These are phyloP conservation scores for Pseudogymnoascus sp. DNA, from an alignment of 2,329 filamentous ascomycete genomes.

Conservation along the genomic window DNA sequence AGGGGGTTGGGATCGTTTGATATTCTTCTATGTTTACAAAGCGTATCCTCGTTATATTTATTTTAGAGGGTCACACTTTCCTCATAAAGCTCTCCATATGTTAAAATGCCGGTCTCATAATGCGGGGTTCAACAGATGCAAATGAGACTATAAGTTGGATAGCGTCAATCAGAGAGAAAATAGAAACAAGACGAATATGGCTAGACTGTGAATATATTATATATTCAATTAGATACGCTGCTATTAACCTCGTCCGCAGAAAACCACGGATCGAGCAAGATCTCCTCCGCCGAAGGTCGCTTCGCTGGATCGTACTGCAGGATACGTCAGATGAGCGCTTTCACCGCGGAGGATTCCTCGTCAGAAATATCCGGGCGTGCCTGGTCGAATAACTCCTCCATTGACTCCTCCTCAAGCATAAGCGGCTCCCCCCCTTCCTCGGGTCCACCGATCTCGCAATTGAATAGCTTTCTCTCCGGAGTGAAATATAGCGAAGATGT, in stretches of 20 bases:
- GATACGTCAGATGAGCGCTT: background rate
- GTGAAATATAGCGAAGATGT: background rate
- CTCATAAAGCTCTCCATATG: background rate
- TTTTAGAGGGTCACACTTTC: no score
- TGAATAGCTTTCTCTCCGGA: background rate
- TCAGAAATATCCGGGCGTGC: background rate
- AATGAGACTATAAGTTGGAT: background rate
- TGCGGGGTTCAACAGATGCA: background rate
- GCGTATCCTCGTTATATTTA: no score
- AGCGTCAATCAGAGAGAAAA: background rate
- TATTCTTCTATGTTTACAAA: no score
- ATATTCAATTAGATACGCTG: background rate
- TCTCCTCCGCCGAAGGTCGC: background rate
- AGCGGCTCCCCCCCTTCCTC: background rate
- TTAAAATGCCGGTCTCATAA: background rate
- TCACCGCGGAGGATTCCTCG: background rate
- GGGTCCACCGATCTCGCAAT: background rate
- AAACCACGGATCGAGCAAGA: background rate
- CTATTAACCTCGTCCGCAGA: background rate
- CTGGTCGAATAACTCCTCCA: background rate
- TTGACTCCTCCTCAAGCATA: background rate
- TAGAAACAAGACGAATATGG: background rate
- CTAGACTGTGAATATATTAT: background rate
- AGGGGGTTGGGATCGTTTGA: no score
- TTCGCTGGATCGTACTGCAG: background rate